Evolutionary conservation across 148 eudicot genomes (phyloP).

Genomic region (Pouteria glomerata): DNA sequence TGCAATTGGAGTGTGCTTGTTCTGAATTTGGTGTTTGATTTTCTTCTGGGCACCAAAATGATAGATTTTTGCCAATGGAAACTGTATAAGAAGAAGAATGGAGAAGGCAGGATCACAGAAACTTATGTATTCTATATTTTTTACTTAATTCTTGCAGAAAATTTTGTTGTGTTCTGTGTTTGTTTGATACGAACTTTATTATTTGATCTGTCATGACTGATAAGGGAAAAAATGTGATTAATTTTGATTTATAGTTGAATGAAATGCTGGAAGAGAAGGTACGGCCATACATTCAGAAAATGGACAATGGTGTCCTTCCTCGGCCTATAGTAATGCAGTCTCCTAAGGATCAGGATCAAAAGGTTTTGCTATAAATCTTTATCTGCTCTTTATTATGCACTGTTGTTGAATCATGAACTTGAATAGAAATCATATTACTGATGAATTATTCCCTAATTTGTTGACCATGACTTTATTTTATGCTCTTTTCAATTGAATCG

Average conservation of each 20-base stretch:
- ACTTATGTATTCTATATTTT: neutral
- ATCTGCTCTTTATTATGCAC: neutral
- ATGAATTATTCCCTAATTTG: no score
- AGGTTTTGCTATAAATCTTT: constrained; percentile 25
- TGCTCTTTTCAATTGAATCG: no score
- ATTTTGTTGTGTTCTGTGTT: neutral
- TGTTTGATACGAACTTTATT: neutral
- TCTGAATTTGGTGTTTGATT: neutral
- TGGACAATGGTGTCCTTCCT: constrained; percentile 47
- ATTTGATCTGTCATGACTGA: neutral
- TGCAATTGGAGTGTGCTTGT: neutral
- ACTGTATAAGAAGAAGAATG: neutral
- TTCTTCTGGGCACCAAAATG: neutral
- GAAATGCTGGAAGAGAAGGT: constrained; percentile 79
- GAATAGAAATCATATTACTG: neutral
- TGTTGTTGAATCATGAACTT: neutral
- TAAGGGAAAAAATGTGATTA: neutral
- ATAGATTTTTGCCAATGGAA: neutral
- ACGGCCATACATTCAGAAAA: constrained; percentile 58
- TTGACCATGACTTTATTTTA: no score
- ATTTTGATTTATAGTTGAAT: constrained; percentile 42
- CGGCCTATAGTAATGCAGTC: constrained; percentile 59
- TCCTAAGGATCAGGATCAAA: constrained; percentile 27
- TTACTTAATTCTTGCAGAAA: neutral
- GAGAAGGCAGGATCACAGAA: neutral